These are phyloP conservation scores for Platanthera zijinensis DNA, from an alignment of 106 monocot genomes.

Conservation along the genomic window DNA sequence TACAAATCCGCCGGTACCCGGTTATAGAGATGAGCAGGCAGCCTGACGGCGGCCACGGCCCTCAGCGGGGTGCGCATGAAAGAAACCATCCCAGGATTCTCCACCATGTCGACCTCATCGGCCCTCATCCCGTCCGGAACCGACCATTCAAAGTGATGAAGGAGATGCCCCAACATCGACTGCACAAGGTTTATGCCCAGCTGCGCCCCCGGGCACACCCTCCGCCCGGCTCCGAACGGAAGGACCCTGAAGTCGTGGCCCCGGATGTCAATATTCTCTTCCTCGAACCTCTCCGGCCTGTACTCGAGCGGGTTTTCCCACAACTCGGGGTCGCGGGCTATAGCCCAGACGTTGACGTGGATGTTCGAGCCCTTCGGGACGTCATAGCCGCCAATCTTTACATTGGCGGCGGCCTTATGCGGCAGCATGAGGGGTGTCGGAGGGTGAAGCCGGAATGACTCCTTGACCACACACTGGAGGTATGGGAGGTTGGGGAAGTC, in stretches of 20 bases:
- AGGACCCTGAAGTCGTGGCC: slow-evolving; percentile 78
- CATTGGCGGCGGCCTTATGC: slow-evolving; percentile 50
- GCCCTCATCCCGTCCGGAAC: slow-evolving; percentile 48
- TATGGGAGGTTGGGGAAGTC: slow-evolving; percentile 80
- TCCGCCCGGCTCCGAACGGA: slow-evolving; percentile 81
- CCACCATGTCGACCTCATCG: slow-evolving; percentile 64
- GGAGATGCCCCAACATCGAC: slow-evolving; percentile 83
- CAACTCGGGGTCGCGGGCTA: slow-evolving; percentile 58
- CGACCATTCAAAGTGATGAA: slow-evolving; percentile 82
- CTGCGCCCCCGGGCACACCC: slow-evolving; percentile 88
- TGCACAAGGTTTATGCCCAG: slow-evolving; percentile 76
- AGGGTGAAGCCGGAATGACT: slow-evolving; percentile 87
- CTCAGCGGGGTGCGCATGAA: slow-evolving; percentile 72
- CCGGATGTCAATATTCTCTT: slow-evolving; percentile 82
- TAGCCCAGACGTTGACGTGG: slow-evolving; percentile 88
- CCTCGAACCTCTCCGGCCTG: slow-evolving; percentile 68
- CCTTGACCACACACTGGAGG: slow-evolving; percentile 72
- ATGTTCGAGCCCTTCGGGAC: slow-evolving; percentile 73
- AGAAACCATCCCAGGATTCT: slow-evolving; percentile 75
- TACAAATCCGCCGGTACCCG: slow-evolving; percentile 47
- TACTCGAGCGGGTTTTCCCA: slow-evolving; percentile 74
- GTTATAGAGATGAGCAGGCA: slow-evolving; percentile 34
- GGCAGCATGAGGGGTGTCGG: slow-evolving; percentile 95
- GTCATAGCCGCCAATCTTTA: slow-evolving; percentile 76
- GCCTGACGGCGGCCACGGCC: slow-evolving; percentile 61